These are phyloP conservation scores for Leccinum holopus DNA, from an alignment of 1,284 basidiomycete genomes.

Conservation along the genomic window DNA sequence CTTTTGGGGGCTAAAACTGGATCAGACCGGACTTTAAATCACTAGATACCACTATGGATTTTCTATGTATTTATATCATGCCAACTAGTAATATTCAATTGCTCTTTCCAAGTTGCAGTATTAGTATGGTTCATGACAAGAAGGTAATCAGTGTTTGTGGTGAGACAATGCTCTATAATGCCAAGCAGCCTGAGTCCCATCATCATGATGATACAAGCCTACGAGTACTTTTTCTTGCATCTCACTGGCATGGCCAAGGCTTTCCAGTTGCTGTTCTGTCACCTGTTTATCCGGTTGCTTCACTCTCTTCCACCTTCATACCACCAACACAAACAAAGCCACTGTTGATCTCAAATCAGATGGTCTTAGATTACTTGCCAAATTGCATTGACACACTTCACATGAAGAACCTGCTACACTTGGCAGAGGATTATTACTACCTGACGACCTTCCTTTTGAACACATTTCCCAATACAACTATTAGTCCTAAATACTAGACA, in stretches of 20 bases:
- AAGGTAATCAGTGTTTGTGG: slow-evolving; percentile 92
- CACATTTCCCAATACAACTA: slow-evolving; percentile 74
- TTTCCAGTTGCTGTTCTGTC: slow-evolving; percentile 94
- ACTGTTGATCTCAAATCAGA: slow-evolving; percentile 82
- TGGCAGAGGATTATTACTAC: slow-evolving; percentile 95
- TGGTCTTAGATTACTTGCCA: slow-evolving; percentile 93
- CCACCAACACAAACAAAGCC: slow-evolving; percentile 90
- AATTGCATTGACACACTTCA: slow-evolving; percentile 97
- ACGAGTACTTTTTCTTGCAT: slow-evolving; percentile 97
- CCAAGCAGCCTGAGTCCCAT: slow-evolving; percentile 88
- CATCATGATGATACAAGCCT: slow-evolving; percentile 99
- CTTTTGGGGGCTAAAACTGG: no score
- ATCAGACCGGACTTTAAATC: no score
- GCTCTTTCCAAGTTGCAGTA: slow-evolving; percentile 48
- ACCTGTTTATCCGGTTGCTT: slow-evolving; percentile 99
- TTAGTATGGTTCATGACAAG: slow-evolving; percentile 94
- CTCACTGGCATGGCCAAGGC: slow-evolving; percentile 98
- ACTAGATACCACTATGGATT: no score
- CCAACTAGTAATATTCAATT: neutral
- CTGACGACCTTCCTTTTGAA: slow-evolving; percentile 96
- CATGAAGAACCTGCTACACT: slow-evolving; percentile 95
- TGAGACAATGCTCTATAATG: slow-evolving; percentile 87
- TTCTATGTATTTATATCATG: no score
- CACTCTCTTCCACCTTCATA: slow-evolving; percentile 90
- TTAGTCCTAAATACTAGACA: no score